These are phyloP conservation scores for Boletus reticulatus DNA, from an alignment of 768 basidiomycete species.

Conservation along the genomic window DNA sequence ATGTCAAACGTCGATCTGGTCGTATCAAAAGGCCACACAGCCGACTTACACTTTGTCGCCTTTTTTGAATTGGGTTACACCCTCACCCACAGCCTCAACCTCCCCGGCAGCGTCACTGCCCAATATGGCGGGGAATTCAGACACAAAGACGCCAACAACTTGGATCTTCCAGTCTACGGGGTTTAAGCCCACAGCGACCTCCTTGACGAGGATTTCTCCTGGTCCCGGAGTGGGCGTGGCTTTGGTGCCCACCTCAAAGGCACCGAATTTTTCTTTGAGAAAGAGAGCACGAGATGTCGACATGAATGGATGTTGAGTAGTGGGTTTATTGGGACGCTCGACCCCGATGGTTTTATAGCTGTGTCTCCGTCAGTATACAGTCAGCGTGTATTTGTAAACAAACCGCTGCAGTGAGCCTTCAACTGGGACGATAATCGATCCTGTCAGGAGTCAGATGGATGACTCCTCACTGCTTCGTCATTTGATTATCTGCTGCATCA, in stretches of 20 bases:
- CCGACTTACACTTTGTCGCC: slow-evolving; percentile 29
- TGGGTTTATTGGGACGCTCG: not conserved
- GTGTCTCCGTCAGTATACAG: not conserved
- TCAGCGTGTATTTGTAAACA: slow-evolving; percentile 3
- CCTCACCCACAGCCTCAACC: slow-evolving; percentile 38
- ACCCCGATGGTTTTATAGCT: not conserved
- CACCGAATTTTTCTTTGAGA: slow-evolving; percentile 19
- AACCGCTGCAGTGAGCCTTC: too few species aligned
- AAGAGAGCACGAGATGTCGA: slow-evolving; percentile 14
- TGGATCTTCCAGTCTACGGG: slow-evolving; percentile 41
- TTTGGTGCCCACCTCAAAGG: slow-evolving; percentile 11
- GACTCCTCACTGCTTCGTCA: too few species aligned
- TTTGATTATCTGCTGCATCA: too few species aligned
- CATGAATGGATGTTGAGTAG: slow-evolving; percentile 1
- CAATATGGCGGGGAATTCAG: slow-evolving; percentile 35
- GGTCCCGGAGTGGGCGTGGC: slow-evolving; percentile 32
- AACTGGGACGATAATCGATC: too few species aligned
- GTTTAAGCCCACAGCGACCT: slow-evolving; percentile 41
- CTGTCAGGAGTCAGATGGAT: too few species aligned
- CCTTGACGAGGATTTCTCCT: slow-evolving; percentile 44
- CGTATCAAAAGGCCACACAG: not conserved
- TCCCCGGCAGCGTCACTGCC: slow-evolving; percentile 41
- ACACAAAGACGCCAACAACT: not conserved
- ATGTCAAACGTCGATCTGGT: not conserved
- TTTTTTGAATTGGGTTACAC: slow-evolving; percentile 35